Base-by-base conservation (phyloP, 148 eudicot genomes). In the Beta vulgaris region DNA sequence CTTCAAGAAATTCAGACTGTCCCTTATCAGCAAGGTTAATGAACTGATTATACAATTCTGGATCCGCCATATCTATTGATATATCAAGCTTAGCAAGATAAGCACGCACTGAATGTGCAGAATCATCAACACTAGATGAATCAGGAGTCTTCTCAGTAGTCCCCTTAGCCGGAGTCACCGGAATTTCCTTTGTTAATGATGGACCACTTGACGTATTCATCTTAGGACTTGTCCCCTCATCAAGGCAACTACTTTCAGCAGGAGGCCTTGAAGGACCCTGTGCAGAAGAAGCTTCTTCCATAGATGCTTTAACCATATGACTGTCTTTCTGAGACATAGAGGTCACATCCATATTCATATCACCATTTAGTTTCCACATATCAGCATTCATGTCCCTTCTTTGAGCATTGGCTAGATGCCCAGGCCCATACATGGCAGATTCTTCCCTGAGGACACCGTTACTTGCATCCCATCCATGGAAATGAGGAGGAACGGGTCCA, bases 11-110 rank as follows among this genome's bases (percentile, higher is more conserved):
- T 13, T 76, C 68, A 72, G 59, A 72, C 69, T 79, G 83, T 68
- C 83, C 90, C 79, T 86, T 72, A 53, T 79, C 84, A 73, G 78
- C 80, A 69, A 94, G 77, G 79, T 72, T 77, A 39, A 80, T 76
- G 74, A 78, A 94, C 83, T 91, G 84, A 65, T 79, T 73, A 81
- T 84, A 94, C 71, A 94, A 57, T 66, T 90, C 98, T 15, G 89
- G 90, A 54, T 87, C 83, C 65, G 86, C 78, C 85, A 94, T 88
- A 72, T 90, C 91, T 32, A 84, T 77, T 31, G 97, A 91, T 66
- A 94, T 84, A 71, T 94, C 97, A 74, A 94, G 88, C 84, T 77
- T 84, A 49, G 89, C 84, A 73, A 94, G 87, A 84, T 91, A 94
- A 68, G 85, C 76, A 76, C 76, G 85, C 81, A 83, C 68, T 74